Conservation (phyloP, 768 basidiomycete genomes). For the Calocybe cyanea region DNA sequence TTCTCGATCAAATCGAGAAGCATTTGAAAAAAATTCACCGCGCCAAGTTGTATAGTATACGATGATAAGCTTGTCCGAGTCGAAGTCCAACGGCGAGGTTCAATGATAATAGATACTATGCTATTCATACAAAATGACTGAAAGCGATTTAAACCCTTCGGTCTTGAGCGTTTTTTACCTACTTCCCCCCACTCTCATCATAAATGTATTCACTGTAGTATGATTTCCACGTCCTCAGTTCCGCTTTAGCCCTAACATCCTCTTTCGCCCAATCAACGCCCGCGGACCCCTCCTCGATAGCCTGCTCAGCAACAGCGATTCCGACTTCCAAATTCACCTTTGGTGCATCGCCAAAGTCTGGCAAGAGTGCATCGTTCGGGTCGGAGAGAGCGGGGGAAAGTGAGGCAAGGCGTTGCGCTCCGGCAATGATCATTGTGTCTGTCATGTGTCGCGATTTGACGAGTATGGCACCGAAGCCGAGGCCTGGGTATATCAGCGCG, state of each 20-base stretch:
- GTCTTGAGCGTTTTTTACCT: neutral
- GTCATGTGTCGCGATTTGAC: slow-evolving; percentile 60
- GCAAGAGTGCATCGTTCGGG: slow-evolving; percentile 67
- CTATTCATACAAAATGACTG: no score
- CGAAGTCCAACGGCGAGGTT: no score
- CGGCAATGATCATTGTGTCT: slow-evolving; percentile 87
- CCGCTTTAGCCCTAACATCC: slow-evolving; percentile 50
- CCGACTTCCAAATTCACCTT: slow-evolving; percentile 77
- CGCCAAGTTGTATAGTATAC: no score
- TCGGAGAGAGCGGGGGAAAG: slow-evolving; percentile 74
- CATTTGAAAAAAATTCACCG: no score
- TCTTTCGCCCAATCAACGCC: slow-evolving; percentile 54
- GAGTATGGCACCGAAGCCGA: slow-evolving; percentile 78
- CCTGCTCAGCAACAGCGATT: slow-evolving; percentile 75
- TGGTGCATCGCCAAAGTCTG: slow-evolving; percentile 73
- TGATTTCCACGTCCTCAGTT: slow-evolving; percentile 57
- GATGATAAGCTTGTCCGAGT: no score
- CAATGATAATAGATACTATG: no score
- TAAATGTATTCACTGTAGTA: slow-evolving; percentile 63
- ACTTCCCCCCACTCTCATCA: slow-evolving; percentile 43
- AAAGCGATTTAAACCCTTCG: neutral
- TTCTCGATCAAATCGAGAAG: no score
- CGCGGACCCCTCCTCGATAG: slow-evolving; percentile 68
- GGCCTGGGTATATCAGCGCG: slow-evolving; percentile 80
- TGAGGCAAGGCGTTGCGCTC: slow-evolving; percentile 67